Evolutionary conservation across 2,329 filamentous ascomycete genomes (phyloP).

Genomic region (Podosphaera aphanis): DNA sequence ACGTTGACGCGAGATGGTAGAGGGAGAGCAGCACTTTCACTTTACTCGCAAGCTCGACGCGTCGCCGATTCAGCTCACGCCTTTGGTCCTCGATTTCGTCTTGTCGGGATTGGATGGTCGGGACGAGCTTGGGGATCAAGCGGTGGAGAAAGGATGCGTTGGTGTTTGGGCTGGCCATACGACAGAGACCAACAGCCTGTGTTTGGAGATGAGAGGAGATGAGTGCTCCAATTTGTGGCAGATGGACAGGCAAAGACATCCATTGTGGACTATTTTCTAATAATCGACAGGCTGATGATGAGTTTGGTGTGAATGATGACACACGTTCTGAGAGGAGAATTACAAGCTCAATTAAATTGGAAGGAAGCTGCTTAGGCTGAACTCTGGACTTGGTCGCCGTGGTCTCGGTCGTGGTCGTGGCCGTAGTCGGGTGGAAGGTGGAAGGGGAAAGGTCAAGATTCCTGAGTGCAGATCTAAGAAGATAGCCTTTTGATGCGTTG

Average conservation of each 20-base stretch:
- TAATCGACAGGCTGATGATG: slow-evolving; percentile 18
- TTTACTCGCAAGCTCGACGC: slow-evolving; percentile 16
- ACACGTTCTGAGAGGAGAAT: slow-evolving; percentile 25
- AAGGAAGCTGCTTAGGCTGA: slow-evolving; percentile 15
- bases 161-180: slow-evolving; percentile 24
- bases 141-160: slow-evolving; percentile 32
- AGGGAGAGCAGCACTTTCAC: slow-evolving; percentile 11
- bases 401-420: no score
- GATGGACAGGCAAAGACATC: slow-evolving; percentile 22
- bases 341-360: slow-evolving; percentile 28
- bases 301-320: slow-evolving; percentile 7
- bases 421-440: slow-evolving; percentile 7
- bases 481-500: slow-evolving; percentile 24
- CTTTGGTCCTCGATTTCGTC: slow-evolving; percentile 20
- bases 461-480: slow-evolving; percentile 27
- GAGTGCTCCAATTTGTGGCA: slow-evolving; percentile 24
- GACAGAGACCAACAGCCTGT: slow-evolving; percentile 25
- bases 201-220: slow-evolving; percentile 26
- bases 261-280: slow-evolving; percentile 29
- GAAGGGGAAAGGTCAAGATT: slow-evolving; percentile 18
- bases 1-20: slow-evolving; percentile 9
- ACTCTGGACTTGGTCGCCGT: slow-evolving; percentile 6
- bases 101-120: slow-evolving; percentile 19
- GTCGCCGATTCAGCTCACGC: slow-evolving; percentile 17
- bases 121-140: slow-evolving; percentile 25